Evolutionary conservation across 805 yeast species (phyloP).

Genomic region (Saccharomycopsis sp.): DNA sequence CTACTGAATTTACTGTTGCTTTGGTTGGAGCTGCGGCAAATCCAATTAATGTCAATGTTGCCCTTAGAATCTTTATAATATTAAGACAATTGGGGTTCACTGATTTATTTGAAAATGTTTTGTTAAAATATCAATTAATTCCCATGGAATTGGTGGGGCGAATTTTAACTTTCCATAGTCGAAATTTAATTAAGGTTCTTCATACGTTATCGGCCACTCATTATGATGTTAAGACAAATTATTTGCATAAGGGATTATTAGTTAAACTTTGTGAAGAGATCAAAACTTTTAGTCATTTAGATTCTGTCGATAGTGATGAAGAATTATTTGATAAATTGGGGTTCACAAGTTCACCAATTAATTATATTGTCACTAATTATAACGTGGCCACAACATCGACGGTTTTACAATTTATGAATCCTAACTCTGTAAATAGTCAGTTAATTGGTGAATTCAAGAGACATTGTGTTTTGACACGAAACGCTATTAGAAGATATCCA

Average conservation of each 20-base stretch:
- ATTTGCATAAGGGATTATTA: constrained; percentile 5
- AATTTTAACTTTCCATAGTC: neutral
- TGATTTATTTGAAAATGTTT: neutral
- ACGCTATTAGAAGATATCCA: constrained; percentile 4
- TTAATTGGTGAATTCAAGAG: constrained; percentile 2
- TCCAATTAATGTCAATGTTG: neutral
- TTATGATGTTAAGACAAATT: neutral
- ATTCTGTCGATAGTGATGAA: constrained; percentile 2
- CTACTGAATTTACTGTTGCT: neutral
- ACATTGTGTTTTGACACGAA: constrained; percentile 10
- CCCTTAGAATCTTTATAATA: neutral
- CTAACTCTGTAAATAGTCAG: neutral
- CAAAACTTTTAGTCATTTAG: constrained; percentile 2
- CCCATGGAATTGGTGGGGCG: neutral
- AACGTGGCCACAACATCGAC: neutral
- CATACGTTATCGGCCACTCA: neutral
- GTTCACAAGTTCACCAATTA: constrained; percentile 6
- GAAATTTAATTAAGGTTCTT: neutral
- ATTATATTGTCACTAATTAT: constrained; percentile 7
- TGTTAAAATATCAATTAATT: neutral
- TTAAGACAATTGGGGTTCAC: constrained; percentile 1
- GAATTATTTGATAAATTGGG: constrained; percentile 6
- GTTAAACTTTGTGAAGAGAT: constrained; percentile 3
- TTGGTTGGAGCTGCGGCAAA: neutral
- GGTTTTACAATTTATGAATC: constrained; percentile 1